Base-by-base conservation (phyloP, 768 basidiomycete genomes). In the Rhizopogon vulgaris region DNA sequence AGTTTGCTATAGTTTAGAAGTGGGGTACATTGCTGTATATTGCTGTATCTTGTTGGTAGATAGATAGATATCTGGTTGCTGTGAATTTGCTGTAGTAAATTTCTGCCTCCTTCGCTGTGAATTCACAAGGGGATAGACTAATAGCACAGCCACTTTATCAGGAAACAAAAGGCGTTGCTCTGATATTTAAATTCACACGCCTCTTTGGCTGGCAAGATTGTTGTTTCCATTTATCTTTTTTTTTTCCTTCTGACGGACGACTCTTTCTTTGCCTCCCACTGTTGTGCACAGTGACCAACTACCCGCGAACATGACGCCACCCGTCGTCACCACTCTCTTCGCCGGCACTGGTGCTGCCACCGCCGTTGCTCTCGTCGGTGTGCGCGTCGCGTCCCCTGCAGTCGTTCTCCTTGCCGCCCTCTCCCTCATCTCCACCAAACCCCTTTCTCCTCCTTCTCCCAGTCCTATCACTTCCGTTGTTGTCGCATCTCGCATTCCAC, bases 391-490 rank as follows among this genome's bases (percentile, higher is more conserved):
- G 34, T 87, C 87, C 38, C 89, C 90, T 38, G 71, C 79, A 51
- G 63, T 87, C 54, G 78, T 89, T 34, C 67, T 85, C 51, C 69
- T 89, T 49, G 66, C 82, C 18, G 72, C 83, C 25, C 60, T 87
- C 50, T 83, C 86, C 53, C 73, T 90, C 39, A 56, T 86, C 53
- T 70, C 75, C 47, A 67, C 74, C 39, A 77, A 73, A 57, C 74
- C 78, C 40, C 63, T 71, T 7, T 62, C 71, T 6, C 78, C 77
- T 1, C 61, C 58, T 7, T 68, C 71, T 17, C 67, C 66, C 3
- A 85, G 84, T 39, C 82, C 81, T 58, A 90, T 92, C 63, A 88
- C 83, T 37, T 71, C 84, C 48, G 88, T 92, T 65, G 81, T 91
- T 68, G 81, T 90, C 63, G 78, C 84, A 51, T 78, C 77, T 52